These are phyloP conservation scores for Penicillium crustosum DNA, from an alignment of 2,329 filamentous ascomycete species.

Conservation along the genomic window DNA sequence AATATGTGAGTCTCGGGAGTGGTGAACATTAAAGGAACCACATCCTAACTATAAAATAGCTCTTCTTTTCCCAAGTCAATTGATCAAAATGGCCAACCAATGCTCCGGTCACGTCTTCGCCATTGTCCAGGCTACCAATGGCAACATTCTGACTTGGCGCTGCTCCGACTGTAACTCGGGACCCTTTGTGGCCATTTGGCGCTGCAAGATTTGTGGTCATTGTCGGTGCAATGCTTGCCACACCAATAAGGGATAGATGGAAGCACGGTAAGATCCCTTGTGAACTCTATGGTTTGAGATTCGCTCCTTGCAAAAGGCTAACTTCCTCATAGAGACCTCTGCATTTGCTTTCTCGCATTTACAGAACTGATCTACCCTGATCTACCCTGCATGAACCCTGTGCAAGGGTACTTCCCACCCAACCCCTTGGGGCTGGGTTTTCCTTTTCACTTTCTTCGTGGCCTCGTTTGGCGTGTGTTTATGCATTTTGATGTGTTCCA, in stretches of 20 bases:
- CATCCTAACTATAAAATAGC: not conserved
- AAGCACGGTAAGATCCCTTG: not conserved
- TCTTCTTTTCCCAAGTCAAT: not conserved
- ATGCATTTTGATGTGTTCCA: slow-evolving; percentile 20
- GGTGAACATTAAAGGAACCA: not conserved
- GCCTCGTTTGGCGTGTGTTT: slow-evolving; percentile 13
- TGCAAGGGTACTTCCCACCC: slow-evolving; percentile 16
- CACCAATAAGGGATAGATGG: slow-evolving; percentile 33
- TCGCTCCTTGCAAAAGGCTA: slow-evolving; percentile 3
- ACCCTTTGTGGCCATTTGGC: slow-evolving; percentile 45
- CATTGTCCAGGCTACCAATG: slow-evolving; percentile 43
- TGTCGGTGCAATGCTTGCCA: slow-evolving; percentile 45
- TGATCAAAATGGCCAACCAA: slow-evolving; percentile 39
- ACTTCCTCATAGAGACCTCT: not conserved
- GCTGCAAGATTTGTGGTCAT: slow-evolving; percentile 44
- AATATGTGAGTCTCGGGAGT: slow-evolving; percentile 20
- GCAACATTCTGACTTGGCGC: slow-evolving; percentile 46
- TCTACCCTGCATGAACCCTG: slow-evolving; percentile 14
- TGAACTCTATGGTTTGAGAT: not conserved
- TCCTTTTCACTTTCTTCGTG: not conserved
- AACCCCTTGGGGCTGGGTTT: slow-evolving; percentile 1
- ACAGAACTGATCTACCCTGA: slow-evolving; percentile 3
- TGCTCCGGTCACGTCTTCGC: slow-evolving; percentile 41
- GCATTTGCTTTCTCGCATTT: slow-evolving; percentile 2
- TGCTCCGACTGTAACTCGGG: slow-evolving; percentile 45